Evolutionary conservation across 2,329 filamentous ascomycete species (phyloP).

Genomic region (Sclerotiophoma versabilis): DNA sequence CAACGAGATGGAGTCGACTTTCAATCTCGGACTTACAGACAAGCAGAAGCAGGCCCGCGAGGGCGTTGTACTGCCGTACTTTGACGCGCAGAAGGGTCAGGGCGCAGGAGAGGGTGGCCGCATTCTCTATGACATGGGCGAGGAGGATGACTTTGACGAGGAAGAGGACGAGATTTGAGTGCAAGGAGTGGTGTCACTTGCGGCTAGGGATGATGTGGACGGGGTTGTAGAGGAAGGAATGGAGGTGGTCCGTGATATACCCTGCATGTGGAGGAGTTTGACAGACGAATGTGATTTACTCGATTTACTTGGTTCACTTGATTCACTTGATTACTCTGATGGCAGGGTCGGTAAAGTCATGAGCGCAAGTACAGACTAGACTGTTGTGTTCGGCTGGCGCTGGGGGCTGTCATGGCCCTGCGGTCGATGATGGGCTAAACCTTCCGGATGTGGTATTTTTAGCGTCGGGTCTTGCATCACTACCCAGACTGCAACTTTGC

Average conservation of each 20-base stretch:
- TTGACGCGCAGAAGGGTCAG: slow-evolving; percentile 85
- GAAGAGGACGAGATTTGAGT: slow-evolving; percentile 86
- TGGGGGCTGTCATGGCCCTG: too few species aligned
- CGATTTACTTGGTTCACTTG: too few species aligned
- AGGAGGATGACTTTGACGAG: slow-evolving; percentile 95
- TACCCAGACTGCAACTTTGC: background rate
- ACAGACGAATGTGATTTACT: too few species aligned
- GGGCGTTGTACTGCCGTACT: slow-evolving; percentile 91
- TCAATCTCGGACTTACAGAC: slow-evolving; percentile 85
- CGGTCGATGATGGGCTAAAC: background rate
- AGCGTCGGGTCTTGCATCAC: slow-evolving; percentile 2
- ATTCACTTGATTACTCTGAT: too few species aligned
- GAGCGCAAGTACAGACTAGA: too few species aligned
- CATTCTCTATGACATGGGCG: slow-evolving; percentile 96
- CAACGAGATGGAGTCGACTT: slow-evolving; percentile 67
- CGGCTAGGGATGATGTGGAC: background rate
- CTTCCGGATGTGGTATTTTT: background rate
- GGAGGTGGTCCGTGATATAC: slow-evolving; percentile 8
- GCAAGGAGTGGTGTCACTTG: background rate
- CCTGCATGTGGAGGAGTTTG: slow-evolving; percentile 1
- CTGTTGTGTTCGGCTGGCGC: too few species aligned
- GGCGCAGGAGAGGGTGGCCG: slow-evolving; percentile 81
- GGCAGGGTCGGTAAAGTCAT: background rate
- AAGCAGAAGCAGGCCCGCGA: slow-evolving; percentile 88
- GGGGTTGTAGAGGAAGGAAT: background rate